Base-by-base conservation (phyloP, 2,329 filamentous ascomycete species). In the Cladosporium sp. region DNA sequence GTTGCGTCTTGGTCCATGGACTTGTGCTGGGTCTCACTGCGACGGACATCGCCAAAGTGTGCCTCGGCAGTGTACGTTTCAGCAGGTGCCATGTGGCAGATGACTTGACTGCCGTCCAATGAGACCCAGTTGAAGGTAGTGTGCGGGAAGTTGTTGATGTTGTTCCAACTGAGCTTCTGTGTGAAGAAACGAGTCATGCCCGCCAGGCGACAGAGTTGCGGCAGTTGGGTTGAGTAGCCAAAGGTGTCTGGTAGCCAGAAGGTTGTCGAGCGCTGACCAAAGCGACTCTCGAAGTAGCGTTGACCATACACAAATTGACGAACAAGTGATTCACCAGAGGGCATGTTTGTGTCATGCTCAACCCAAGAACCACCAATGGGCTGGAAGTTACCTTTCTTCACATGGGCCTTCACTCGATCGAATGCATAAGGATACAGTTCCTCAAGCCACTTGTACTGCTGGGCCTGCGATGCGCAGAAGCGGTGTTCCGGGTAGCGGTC, bases 211-310 rank as follows among this genome's bases (percentile, higher is more conserved):
- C 93, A 98, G 49, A 99, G 83, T 75, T 99, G 95, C 14, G 95
- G 95, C 49, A 99, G 85, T 78, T 99, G 95, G 58, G 90, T 91
- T 0, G 93, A 97, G 80, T 99, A 99, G 16, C 95, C 95, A 80
- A 99, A 99, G 0, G 95, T 99, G 77, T 99, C 95, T 0, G 95
- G 95, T 7, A 99, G 85, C 95, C 95, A 99, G 79, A 99, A 99
- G 0, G 95, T 98, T 70, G 87, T 87, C 78, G 89, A 94, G 69
- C 95, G 88, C 73, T 91, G 86, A 51, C 95, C 95, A 76, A 99
- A 99, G 70, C 92, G 89, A 77, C 90, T 91, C 78, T 99, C 91
- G 71, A 97, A 99, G 81, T 94, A 96, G 48, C 95, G 86, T 76
- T 99, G 95, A 3, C 95, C 95, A 72, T 97, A 97, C 58, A 99